phyloP scores from a whole-genome alignment of 192 early-diverging fungal species.

The Coemansia sp. region DNA sequence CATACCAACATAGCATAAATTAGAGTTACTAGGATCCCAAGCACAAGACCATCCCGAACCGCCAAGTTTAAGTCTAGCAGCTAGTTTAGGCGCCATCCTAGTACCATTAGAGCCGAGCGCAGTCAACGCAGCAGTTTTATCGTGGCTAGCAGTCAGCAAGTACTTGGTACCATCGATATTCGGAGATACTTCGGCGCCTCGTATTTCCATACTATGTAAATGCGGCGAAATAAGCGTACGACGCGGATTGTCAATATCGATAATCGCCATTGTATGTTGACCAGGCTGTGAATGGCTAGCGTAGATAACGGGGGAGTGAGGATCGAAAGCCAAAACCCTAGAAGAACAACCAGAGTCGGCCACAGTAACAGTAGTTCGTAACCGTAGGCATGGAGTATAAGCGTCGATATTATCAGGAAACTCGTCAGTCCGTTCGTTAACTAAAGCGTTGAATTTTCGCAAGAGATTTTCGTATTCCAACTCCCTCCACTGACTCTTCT shows the following conservation, averaged over 20 bases:
- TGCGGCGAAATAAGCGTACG: conserved; percentile 27
- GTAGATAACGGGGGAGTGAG: conserved; percentile 26
- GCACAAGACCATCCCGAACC: conserved; percentile 47
- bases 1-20: conserved; percentile 28
- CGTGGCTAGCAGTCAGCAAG: conserved; percentile 52
- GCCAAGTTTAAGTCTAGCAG: conserved; percentile 6
- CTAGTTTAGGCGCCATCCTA: conserved; percentile 17
- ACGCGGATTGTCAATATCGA: conserved; percentile 18
- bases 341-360: conserved; percentile 13
- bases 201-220: conserved; percentile 23
- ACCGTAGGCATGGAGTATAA: conserved; percentile 17
- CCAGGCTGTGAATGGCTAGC: conserved; percentile 19
- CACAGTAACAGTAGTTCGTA: conserved; percentile 20
- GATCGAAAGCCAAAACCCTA: conserved; percentile 29
- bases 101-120: conserved; percentile 10
- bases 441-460: too few species aligned
- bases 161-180: conserved; percentile 19
- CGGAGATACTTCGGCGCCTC: conserved; percentile 41
- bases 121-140: conserved; percentile 34
- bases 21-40: conserved; percentile 24
- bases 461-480: conserved; percentile 22
- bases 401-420: background rate
- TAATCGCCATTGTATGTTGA: conserved; percentile 27
- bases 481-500: conserved; percentile 15
- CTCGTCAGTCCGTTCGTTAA: too few species aligned